A percentile compares a stretch with the other conserved stretches of the same genome.
phyloP scores from a whole-genome alignment of 2,329 filamentous ascomycete species.

The Dendryphion nanum region DNA sequence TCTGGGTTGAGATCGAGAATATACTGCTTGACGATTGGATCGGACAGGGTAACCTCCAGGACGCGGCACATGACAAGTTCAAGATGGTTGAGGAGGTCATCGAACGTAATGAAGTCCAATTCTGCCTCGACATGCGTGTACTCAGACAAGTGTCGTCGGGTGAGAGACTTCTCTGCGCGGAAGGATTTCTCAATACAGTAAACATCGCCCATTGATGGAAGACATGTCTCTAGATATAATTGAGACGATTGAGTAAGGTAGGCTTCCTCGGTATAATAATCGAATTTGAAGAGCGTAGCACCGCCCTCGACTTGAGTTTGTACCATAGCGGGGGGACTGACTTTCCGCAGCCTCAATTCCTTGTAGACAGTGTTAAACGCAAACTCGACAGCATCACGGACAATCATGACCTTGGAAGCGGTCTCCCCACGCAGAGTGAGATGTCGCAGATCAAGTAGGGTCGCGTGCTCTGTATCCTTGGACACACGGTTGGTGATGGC shows the following conservation, averaged over 20 bases:
- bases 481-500: conserved; percentile 80
- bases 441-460: conserved; percentile 78
- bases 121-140: conserved; percentile 97
- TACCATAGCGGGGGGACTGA: conserved; percentile 85
- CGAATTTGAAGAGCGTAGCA: conserved; percentile 82
- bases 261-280: conserved; percentile 85
- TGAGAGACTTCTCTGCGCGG: conserved; percentile 94
- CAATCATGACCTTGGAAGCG: conserved; percentile 81
- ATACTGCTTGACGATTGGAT: conserved; percentile 69
- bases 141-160: conserved; percentile 89
- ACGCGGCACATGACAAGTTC: conserved; percentile 87
- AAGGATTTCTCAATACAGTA: conserved; percentile 99
- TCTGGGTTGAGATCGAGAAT: conserved; percentile 88
- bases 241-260: conserved; percentile 97
- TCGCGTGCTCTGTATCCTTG: conserved; percentile 56
- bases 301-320: conserved; percentile 95
- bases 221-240: conserved; percentile 92
- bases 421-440: conserved; percentile 81
- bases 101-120: conserved; percentile 91
- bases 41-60: conserved; percentile 71
- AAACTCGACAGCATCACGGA: conserved; percentile 75
- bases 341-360: conserved; percentile 75
- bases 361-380: conserved; percentile 80
- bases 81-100: conserved; percentile 81
- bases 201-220: conserved; percentile 88